A percentile compares a stretch with the other conserved stretches of the same genome.
phyloP scores from a whole-genome alignment of 768 basidiomycete genomes.

The Hericium rajendrae region DNA sequence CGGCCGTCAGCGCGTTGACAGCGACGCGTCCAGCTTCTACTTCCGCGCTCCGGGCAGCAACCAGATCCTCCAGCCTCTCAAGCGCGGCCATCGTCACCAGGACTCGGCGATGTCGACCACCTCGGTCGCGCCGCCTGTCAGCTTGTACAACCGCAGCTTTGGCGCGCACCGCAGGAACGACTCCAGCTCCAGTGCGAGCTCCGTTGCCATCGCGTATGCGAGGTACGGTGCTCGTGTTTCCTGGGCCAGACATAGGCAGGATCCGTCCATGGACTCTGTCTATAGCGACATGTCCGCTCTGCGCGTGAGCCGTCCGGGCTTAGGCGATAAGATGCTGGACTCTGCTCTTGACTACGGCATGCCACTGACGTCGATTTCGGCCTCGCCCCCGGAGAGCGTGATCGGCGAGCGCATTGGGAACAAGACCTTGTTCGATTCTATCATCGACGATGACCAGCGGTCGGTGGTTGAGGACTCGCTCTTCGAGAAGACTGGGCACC shows the following conservation, averaged over 20 bases:
- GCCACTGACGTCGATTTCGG: constrained; percentile 54
- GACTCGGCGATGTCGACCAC: constrained; percentile 43
- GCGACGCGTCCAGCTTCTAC: constrained; percentile 72
- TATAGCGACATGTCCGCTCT: constrained; percentile 52
- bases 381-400: constrained; percentile 46
- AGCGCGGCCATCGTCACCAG: constrained; percentile 46
- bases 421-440: constrained; percentile 51
- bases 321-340: constrained; percentile 87
- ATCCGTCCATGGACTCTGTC: constrained; percentile 55
- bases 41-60: constrained; percentile 37
- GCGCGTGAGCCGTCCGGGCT: constrained; percentile 56
- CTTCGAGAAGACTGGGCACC: constrained; percentile 47
- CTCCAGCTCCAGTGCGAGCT: constrained; percentile 49
- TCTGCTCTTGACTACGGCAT: constrained; percentile 40
- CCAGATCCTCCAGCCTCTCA: constrained; percentile 22
- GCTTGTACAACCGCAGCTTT: constrained; percentile 61
- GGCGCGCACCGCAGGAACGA: constrained; percentile 42
- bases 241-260: constrained; percentile 45
- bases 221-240: constrained; percentile 44
- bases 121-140: constrained; percentile 58
- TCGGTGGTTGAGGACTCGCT: constrained; percentile 21
- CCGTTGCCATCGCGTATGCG: constrained; percentile 47
- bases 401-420: constrained; percentile 21
- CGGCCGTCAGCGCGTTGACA: constrained; percentile 51
- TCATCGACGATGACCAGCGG: constrained; percentile 42